Conservation (phyloP, 441 rosid species). For the Populus hybrid region DNA sequence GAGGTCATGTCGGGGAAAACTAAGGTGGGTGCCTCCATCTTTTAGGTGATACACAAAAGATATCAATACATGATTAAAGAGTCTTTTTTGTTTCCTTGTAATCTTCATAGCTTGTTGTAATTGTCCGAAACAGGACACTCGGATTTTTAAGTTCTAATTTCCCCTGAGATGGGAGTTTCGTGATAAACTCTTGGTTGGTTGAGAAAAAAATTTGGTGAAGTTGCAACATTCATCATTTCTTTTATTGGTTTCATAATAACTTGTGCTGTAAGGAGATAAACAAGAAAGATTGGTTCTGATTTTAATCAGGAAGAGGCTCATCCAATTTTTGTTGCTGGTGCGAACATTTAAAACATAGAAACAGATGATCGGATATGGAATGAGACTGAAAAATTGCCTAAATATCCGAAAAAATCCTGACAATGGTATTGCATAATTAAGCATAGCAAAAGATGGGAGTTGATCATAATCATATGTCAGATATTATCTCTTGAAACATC, state of each 20-base stretch:
- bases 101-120: not conserved
- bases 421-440: not conserved
- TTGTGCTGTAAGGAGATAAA: not conserved
- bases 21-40: not conserved
- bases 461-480: not conserved
- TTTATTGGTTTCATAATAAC: not conserved
- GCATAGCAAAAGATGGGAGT: not conserved
- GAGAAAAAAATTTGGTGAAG: not conserved
- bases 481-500: not conserved
- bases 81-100: not conserved
- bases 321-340: not conserved
- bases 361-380: no score
- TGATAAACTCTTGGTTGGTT: not conserved
- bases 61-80: not conserved
- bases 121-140: not conserved
- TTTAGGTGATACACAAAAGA: not conserved
- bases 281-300: not conserved
- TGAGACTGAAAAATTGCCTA: no score
- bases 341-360: not conserved
- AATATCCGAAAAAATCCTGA: not conserved
- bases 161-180: not conserved
- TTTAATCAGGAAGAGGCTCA: not conserved
- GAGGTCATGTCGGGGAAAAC: not conserved
- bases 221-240: not conserved
- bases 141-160: not conserved